A percentile compares a stretch with the other conserved stretches of the same genome.
These are phyloP conservation scores for Leccinum solheimii DNA, from an alignment of 1,284 basidiomycete species.

Conservation along the genomic window DNA sequence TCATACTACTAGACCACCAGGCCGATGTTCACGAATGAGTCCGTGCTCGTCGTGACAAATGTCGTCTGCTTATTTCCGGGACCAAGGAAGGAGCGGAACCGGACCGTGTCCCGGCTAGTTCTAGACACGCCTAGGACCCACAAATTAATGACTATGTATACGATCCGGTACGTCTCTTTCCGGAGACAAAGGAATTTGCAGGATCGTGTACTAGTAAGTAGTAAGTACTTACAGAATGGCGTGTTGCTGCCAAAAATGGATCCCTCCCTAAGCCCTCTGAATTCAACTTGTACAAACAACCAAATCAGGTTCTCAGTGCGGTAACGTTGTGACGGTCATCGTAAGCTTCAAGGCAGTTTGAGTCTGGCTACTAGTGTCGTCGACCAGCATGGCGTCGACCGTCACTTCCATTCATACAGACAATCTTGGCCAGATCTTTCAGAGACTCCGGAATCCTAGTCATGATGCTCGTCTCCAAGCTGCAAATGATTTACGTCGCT, in stretches of 20 bases:
- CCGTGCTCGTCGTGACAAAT: neutral
- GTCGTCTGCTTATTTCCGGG: neutral
- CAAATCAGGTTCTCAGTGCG: slow-evolving; percentile 7
- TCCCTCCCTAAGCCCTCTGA: slow-evolving; percentile 8
- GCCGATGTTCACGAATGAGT: slow-evolving; percentile 32
- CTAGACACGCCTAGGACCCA: neutral
- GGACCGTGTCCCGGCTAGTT: neutral
- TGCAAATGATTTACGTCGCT: slow-evolving; percentile 67
- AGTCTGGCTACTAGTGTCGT: slow-evolving; percentile 3
- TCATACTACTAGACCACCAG: slow-evolving; percentile 75
- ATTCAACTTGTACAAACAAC: slow-evolving; percentile 34
- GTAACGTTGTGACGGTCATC: slow-evolving; percentile 7
- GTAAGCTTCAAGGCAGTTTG: slow-evolving; percentile 5
- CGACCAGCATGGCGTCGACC: slow-evolving; percentile 54
- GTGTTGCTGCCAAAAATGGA: slow-evolving; percentile 18
- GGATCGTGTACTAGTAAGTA: neutral
- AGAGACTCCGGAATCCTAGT: slow-evolving; percentile 61
- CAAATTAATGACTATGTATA: neutral
- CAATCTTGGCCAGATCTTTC: slow-evolving; percentile 63
- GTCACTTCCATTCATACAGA: slow-evolving; percentile 57
- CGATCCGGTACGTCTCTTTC: neutral
- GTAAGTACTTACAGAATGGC: neutral
- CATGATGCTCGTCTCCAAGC: slow-evolving; percentile 62
- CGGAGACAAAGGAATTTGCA: neutral
- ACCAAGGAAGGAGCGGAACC: neutral